Base-by-base conservation (phyloP, 495 filamentous ascomycete species). In the Xylaria scruposa region DNA sequence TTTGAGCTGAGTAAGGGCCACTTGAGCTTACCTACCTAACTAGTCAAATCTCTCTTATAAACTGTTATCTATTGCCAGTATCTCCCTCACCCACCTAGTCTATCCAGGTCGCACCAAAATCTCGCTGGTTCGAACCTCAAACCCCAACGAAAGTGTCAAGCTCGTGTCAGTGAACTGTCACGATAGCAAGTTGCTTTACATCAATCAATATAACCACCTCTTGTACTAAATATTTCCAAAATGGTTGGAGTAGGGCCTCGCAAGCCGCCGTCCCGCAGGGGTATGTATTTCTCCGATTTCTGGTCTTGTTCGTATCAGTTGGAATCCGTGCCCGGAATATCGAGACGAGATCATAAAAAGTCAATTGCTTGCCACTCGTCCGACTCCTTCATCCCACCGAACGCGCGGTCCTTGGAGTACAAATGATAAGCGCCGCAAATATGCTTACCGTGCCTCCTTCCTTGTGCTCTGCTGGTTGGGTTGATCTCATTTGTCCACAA, bases 201-300 rank as follows among this genome's bases (percentile, higher is more conserved):
- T 46, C 40, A n/a, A 68, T 46, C n/a, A 31, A 58, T 33, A 68
- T 24, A 42, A 3, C 66, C 15, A 21, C 15, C 19, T 46, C 21
- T 46, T 49, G 31, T 51, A 31, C 36, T n/a, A 29, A 69, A 36
- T 31, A 29, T 53, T 4, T 66, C 66, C 85, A 93, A 78, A 73
- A 95, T 95, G 92, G 91, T 93, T 74, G 91, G 90, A 79, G 79
- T 92, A 74, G 91, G 90, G 78, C 91, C 93, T 70, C 90, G 91
- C 78, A 87, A 88, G 75, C 90, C 88, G 65, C 91, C 90, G 58
- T 92, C 91, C 83, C 91, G 92, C 75, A 94, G 91, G 87, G 92
- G 92, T 88, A 86, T 82, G 89, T 83, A 80, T 70, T 40, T 58
- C 19, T 49, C 67, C 70, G 65, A 54, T 67, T 65, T 68, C 31